A percentile compares a stretch with the other conserved stretches of the same genome.
These are phyloP conservation scores for Warburgia ugandensis DNA, from an alignment of 164 flowering plant genomes.

Conservation along the genomic window DNA sequence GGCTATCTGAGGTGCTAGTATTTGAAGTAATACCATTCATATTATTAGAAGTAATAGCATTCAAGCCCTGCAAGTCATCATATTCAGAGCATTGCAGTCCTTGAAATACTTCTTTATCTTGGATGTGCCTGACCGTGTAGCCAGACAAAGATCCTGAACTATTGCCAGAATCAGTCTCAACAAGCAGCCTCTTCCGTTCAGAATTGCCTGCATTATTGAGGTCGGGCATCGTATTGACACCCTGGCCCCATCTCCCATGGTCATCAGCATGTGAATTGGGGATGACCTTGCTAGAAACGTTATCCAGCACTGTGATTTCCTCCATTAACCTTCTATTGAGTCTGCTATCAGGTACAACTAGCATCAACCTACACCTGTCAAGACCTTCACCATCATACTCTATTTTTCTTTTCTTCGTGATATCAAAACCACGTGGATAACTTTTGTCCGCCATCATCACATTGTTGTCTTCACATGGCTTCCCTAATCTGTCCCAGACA, in stretches of 20 bases:
- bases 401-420: constrained; percentile 1
- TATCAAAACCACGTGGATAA: constrained; percentile 1
- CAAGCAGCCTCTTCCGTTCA: constrained; percentile 22
- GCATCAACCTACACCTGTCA: constrained; percentile 7
- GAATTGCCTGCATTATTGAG: constrained; percentile 10
- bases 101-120: constrained; percentile 8
- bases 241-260: too few species aligned
- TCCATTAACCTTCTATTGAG: too few species aligned
- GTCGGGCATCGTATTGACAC: background rate
- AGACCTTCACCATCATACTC: constrained; percentile 9
- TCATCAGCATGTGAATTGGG: too few species aligned
- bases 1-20: constrained; percentile 7
- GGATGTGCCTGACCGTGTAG: constrained; percentile 3
- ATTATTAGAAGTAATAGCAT: too few species aligned
- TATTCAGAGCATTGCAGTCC: constrained; percentile 12
- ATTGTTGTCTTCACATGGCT: constrained; percentile 15
- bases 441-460: background rate
- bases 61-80: constrained; percentile 4
- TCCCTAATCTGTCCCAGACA: constrained; percentile 50
- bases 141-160: constrained; percentile 7
- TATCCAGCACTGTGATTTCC: too few species aligned
- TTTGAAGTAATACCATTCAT: constrained; percentile 5
- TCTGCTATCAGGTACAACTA: constrained; percentile 8
- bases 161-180: constrained; percentile 16
- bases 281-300: too few species aligned